phyloP scores from a whole-genome alignment of 2,329 filamentous ascomycete species.

The Colletotrichum sp. region DNA sequence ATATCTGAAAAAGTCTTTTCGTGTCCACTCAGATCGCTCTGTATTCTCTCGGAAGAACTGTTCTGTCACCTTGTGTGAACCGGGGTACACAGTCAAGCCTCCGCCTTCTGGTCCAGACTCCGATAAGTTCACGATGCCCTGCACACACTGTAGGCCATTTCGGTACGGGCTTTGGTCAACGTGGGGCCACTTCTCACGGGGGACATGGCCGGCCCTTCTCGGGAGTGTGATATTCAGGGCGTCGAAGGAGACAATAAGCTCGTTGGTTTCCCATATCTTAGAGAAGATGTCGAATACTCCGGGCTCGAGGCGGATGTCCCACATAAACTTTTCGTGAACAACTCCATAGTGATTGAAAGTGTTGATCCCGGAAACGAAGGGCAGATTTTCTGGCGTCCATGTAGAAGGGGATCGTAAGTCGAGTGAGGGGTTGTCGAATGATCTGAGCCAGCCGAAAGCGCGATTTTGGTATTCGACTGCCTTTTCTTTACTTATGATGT shows the following conservation, averaged over 20 bases:
- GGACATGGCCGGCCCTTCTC: conserved; percentile 23
- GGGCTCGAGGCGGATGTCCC: conserved; percentile 41
- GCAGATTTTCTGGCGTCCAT: conserved; percentile 39
- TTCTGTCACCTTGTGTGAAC: neutral
- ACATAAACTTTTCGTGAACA: conserved; percentile 44
- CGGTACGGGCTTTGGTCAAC: conserved; percentile 32
- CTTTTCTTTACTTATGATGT: conserved; percentile 43
- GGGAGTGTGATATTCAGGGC: conserved; percentile 44
- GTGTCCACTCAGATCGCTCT: neutral
- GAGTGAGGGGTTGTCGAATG: conserved; percentile 24
- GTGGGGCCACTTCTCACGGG: conserved; percentile 28
- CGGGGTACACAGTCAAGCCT: conserved; percentile 17
- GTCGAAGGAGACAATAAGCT: conserved; percentile 51
- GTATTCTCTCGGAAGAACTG: neutral
- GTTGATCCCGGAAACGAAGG: conserved; percentile 31
- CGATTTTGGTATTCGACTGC: conserved; percentile 38
- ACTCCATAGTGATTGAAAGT: conserved; percentile 30
- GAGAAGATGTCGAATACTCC: conserved; percentile 42
- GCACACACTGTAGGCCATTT: conserved; percentile 31
- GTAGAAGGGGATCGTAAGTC: conserved; percentile 33
- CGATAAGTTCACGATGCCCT: conserved; percentile 30
- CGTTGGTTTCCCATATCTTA: conserved; percentile 41
- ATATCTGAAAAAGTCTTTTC: neutral
- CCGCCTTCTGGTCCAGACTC: conserved; percentile 21
- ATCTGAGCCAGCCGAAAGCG: conserved; percentile 23